Percentiles rank a stretch among this genome's conserved stretches.
Conservation (phyloP, 2,329 filamentous ascomycete species). For the Pseudopithomyces chartarum region DNA sequence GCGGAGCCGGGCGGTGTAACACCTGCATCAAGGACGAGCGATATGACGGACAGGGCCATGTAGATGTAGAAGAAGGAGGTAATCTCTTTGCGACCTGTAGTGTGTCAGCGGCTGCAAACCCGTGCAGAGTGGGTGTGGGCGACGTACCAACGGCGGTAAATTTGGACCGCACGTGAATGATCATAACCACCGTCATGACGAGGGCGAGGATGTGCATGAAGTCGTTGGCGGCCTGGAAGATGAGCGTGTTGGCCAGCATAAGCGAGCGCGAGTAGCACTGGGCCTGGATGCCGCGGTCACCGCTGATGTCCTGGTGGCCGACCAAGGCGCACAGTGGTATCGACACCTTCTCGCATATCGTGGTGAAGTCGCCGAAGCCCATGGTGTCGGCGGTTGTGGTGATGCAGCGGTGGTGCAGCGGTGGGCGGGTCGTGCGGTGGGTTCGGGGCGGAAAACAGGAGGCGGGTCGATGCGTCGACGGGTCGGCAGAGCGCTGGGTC, state of each 20-base stretch:
- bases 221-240: slow-evolving; percentile 89
- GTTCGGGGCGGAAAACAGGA: slow-evolving; percentile 14
- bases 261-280: slow-evolving; percentile 94
- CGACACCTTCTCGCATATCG: slow-evolving; percentile 82
- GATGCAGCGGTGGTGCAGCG: slow-evolving; percentile 5
- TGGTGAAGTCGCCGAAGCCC: slow-evolving; percentile 89
- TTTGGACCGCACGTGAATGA: slow-evolving; percentile 93
- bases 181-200: slow-evolving; percentile 95
- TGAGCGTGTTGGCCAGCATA: slow-evolving; percentile 96
- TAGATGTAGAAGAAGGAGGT: slow-evolving; percentile 97
- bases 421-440: slow-evolving; percentile 8
- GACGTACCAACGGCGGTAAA: slow-evolving; percentile 92
- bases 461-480: too few species aligned
- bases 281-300: slow-evolving; percentile 78
- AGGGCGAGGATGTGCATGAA: slow-evolving; percentile 92
- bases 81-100: slow-evolving; percentile 68
- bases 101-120: slow-evolving; percentile 19
- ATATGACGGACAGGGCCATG: slow-evolving; percentile 85
- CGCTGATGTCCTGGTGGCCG: slow-evolving; percentile 72
- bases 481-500: slow-evolving; percentile 8
- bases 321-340: slow-evolving; percentile 87
- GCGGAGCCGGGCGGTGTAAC: slow-evolving; percentile 82
- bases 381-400: slow-evolving; percentile 51
- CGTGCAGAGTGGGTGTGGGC: background rate
- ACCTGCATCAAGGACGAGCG: slow-evolving; percentile 88